A percentile compares a stretch with the other conserved stretches of the same genome.
These are phyloP conservation scores for Naganishia onofrii DNA, from an alignment of 768 basidiomycete species.

Conservation along the genomic window DNA sequence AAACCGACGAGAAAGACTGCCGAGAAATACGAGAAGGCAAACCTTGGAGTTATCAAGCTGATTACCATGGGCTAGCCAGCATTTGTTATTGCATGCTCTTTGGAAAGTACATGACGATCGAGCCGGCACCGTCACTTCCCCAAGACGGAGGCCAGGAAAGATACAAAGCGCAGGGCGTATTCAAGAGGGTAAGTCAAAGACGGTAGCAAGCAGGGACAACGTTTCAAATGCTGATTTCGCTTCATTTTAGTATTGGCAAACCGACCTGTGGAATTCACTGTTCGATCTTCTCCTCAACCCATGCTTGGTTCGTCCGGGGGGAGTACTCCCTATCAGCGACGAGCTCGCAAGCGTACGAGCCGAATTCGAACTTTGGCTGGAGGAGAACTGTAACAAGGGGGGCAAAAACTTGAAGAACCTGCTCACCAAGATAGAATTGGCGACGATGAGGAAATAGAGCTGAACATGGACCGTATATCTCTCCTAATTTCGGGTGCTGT, in stretches of 20 bases:
- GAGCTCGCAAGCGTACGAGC: slow-evolving; percentile 64
- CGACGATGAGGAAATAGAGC: slow-evolving; percentile 23
- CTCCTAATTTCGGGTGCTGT: background rate
- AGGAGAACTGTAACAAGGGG: slow-evolving; percentile 74
- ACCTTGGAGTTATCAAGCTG: slow-evolving; percentile 91
- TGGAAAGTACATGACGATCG: slow-evolving; percentile 87
- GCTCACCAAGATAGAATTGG: slow-evolving; percentile 29
- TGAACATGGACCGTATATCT: slow-evolving; percentile 21
- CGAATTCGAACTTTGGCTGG: slow-evolving; percentile 86
- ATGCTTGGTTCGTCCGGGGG: slow-evolving; percentile 59
- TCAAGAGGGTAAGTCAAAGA: slow-evolving; percentile 46
- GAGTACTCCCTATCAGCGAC: slow-evolving; percentile 66
- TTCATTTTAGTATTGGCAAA: slow-evolving; percentile 79
- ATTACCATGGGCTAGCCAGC: slow-evolving; percentile 93
- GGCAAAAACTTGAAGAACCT: slow-evolving; percentile 54
- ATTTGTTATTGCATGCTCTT: slow-evolving; percentile 95
- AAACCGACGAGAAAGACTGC: slow-evolving; percentile 85
- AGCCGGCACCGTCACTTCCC: slow-evolving; percentile 54
- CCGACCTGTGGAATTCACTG: slow-evolving; percentile 73
- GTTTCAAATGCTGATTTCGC: background rate
- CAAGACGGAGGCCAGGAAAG: slow-evolving; percentile 28
- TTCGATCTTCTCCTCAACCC: slow-evolving; percentile 89
- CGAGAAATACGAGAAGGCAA: slow-evolving; percentile 76
- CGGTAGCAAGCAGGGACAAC: background rate
- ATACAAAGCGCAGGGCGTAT: slow-evolving; percentile 38